Evolutionary conservation across 257 asterid genomes (phyloP).

Genomic region (Solanum acaule): DNA sequence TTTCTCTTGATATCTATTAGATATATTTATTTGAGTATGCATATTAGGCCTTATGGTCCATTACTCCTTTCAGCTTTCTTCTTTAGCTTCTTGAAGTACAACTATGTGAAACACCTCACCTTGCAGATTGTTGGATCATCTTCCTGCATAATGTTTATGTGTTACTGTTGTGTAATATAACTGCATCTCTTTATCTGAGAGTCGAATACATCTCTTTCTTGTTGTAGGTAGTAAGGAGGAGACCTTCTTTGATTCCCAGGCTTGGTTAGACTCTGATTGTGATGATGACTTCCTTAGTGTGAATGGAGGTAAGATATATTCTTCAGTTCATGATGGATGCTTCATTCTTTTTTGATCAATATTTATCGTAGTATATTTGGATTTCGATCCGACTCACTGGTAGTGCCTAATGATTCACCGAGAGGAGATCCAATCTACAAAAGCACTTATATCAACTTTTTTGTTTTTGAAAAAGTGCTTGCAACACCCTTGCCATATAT

Average conservation of each 20-base stretch:
- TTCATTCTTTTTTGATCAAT: too few relatives aligned
- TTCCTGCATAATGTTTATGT: background rate
- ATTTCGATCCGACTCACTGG: background rate
- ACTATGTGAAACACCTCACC: background rate
- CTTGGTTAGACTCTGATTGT: conserved; percentile 75
- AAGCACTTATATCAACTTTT: background rate
- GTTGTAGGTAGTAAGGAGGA: conserved; percentile 62
- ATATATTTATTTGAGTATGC: background rate
- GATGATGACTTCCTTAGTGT: conserved; percentile 79
- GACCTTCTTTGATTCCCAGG: conserved; percentile 63
- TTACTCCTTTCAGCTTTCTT: background rate
- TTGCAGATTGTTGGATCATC: background rate
- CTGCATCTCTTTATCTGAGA: background rate
- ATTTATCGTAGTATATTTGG: background rate
- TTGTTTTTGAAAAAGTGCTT: background rate
- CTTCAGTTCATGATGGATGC: background rate
- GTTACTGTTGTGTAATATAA: background rate
- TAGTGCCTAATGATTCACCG: background rate
- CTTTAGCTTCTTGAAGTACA: background rate
- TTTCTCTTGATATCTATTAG: background rate
- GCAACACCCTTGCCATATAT: background rate
- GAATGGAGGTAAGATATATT: conserved; percentile 59
- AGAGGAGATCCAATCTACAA: background rate
- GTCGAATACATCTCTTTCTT: background rate
- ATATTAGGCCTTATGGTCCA: background rate